Percentiles rank a stretch among this genome's conserved stretches.
phyloP scores from a whole-genome alignment of 1,284 basidiomycete species.

The Serendipita sp. region DNA sequence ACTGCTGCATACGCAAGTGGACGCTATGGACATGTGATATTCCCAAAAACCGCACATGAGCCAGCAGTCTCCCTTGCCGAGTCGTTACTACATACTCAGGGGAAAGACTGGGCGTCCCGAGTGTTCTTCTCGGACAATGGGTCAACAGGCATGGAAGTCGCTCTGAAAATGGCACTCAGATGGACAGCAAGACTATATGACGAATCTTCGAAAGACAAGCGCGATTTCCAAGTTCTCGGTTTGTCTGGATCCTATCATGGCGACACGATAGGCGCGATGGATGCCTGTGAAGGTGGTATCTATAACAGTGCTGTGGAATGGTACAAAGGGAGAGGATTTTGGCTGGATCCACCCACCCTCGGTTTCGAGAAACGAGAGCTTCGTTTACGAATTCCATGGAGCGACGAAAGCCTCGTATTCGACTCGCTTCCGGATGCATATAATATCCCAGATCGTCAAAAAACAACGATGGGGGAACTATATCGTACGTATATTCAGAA shows the following conservation, averaged over 20 bases:
- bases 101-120: conserved; percentile 77
- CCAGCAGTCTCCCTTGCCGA: conserved; percentile 76
- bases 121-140: conserved; percentile 94
- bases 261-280: conserved; percentile 96
- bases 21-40: conserved; percentile 94
- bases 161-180: conserved; percentile 91
- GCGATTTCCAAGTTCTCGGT: conserved; percentile 69
- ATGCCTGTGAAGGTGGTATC: conserved; percentile 76
- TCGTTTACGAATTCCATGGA: conserved; percentile 43
- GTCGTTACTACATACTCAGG: conserved; percentile 54
- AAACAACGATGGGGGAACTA: conserved; percentile 41
- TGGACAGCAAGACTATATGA: conserved; percentile 42
- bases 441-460: conserved; percentile 50
- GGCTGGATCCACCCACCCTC: conserved; percentile 83
- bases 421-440: conserved; percentile 53
- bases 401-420: conserved; percentile 28
- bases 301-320: conserved; percentile 82
- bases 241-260: conserved; percentile 93
- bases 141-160: conserved; percentile 91
- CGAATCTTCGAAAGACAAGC: conserved; percentile 24
- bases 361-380: conserved; percentile 49
- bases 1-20: conserved; percentile 85
- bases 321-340: conserved; percentile 85
- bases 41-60: conserved; percentile 75
- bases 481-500: conserved; percentile 52